Conservation (phyloP, 2,329 filamentous ascomycete genomes). For the Chaetomiaceae sp. region DNA sequence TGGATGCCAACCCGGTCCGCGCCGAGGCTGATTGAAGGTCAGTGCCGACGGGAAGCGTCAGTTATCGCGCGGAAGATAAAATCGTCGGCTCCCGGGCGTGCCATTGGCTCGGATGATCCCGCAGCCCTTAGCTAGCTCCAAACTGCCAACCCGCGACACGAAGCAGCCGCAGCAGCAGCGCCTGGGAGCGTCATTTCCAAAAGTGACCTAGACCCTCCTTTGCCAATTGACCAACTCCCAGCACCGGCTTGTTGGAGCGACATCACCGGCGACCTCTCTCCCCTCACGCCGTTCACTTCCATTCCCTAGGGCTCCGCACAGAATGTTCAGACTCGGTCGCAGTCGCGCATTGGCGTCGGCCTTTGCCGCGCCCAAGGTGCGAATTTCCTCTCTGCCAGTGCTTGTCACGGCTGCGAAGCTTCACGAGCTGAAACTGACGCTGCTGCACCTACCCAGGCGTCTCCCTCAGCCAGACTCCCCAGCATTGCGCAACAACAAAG, state of each 20-base stretch:
- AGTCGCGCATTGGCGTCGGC: conserved; percentile 76
- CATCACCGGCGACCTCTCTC: conserved; percentile 10
- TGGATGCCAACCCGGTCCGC: too few species aligned
- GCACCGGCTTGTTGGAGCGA: conserved; percentile 7
- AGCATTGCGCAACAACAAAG: conserved; percentile 64
- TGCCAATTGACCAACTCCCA: conserved; percentile 10
- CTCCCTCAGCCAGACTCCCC: conserved; percentile 51
- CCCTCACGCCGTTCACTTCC: background rate
- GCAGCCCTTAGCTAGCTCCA: background rate
- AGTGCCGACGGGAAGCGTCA: too few species aligned
- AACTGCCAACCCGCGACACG: background rate
- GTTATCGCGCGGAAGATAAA: too few species aligned
- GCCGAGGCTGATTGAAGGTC: too few species aligned
- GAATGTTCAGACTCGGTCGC: conserved; percentile 83
- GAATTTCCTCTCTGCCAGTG: conserved; percentile 23
- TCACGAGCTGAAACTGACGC: background rate
- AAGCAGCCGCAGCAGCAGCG: background rate
- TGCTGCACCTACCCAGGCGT: conserved; percentile 27
- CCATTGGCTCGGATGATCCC: too few species aligned
- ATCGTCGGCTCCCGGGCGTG: too few species aligned
- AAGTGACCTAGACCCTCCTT: conserved; percentile 11
- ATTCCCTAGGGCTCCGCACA: conserved; percentile 26
- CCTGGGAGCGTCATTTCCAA: conserved; percentile 23
- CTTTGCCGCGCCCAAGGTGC: conserved; percentile 70
- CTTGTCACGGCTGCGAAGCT: background rate